phyloP scores from a whole-genome alignment of 306 rosid genomes.

The Pyrus betulifolia region DNA sequence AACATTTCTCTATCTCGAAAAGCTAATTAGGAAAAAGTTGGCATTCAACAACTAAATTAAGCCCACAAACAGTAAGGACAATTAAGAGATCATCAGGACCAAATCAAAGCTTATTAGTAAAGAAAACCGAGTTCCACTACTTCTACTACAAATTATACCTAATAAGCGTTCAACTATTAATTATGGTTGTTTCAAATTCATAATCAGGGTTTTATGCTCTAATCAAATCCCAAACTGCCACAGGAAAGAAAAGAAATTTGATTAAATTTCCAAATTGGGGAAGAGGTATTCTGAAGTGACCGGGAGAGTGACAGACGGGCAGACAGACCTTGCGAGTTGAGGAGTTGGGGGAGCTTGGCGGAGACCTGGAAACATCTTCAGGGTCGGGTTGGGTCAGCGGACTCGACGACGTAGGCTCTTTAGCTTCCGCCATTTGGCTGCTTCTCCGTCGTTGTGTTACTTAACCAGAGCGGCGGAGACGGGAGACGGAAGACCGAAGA shows the following conservation, averaged over 20 bases:
- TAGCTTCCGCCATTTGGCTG: conserved; percentile 55
- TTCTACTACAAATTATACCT: too few relatives aligned
- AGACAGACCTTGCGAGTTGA: conserved; percentile 72
- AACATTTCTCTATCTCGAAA: too few relatives aligned
- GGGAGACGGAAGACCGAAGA: background rate
- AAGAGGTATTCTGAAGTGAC: background rate
- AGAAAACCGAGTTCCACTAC: too few relatives aligned
- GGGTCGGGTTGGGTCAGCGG: conserved; percentile 71
- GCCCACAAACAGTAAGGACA: too few relatives aligned
- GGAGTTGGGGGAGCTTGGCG: conserved; percentile 67
- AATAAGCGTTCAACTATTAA: background rate
- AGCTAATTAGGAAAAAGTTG: too few relatives aligned
- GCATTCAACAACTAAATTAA: too few relatives aligned
- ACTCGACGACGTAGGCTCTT: conserved; percentile 69
- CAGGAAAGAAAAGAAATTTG: background rate
- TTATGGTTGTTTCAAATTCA: background rate
- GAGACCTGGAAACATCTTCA: conserved; percentile 72
- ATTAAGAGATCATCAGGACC: too few relatives aligned
- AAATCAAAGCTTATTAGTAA: too few relatives aligned
- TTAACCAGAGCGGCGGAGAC: background rate
- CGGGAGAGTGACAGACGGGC: background rate
- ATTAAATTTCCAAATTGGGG: background rate
- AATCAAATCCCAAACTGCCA: background rate
- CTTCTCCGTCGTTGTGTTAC: background rate
- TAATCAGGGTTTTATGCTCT: background rate